A percentile compares a stretch with the other conserved stretches of the same genome.
phyloP scores from a whole-genome alignment of 2,329 filamentous ascomycete species.

The Aspergillus fijiensis region DNA sequence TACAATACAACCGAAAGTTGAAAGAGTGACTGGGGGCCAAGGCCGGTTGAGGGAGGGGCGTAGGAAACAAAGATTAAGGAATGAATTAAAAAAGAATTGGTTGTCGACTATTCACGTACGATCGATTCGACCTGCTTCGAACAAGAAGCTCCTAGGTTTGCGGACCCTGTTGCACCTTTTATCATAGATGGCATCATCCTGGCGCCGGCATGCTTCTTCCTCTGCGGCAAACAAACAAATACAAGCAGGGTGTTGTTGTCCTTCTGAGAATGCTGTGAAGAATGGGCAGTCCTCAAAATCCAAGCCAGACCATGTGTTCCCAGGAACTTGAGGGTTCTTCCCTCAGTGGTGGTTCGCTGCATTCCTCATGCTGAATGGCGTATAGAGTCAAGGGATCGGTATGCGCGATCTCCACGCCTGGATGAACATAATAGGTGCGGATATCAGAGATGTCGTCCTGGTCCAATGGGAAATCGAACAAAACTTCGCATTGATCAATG shows the following conservation, averaged over 20 bases:
- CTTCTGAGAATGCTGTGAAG: slow-evolving; percentile 16
- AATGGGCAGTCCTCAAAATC: slow-evolving; percentile 12
- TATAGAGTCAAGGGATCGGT: slow-evolving; percentile 1
- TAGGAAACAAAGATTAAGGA: slow-evolving; percentile 12
- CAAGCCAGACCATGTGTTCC: not conserved
- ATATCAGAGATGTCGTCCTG: no score
- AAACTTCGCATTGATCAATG: not conserved
- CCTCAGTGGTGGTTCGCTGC: not conserved
- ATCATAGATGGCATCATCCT: slow-evolving; percentile 7
- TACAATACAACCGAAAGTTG: not conserved
- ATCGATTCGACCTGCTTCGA: no score
- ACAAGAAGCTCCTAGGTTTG: not conserved
- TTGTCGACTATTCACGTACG: no score
- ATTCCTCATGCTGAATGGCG: not conserved
- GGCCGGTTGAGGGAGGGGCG: slow-evolving; percentile 3
- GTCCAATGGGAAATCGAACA: no score
- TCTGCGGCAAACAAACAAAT: slow-evolving; percentile 14
- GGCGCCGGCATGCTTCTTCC: slow-evolving; percentile 11
- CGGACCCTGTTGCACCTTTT: slow-evolving; percentile 17
- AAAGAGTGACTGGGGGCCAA: slow-evolving; percentile 17
- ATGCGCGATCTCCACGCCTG: not conserved
- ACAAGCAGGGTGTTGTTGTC: slow-evolving; percentile 4
- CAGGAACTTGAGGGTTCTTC: not conserved
- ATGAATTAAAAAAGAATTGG: not conserved
- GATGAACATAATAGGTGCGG: not conserved